Evolutionary conservation across 2,329 filamentous ascomycete genomes (phyloP).

Genomic region (Sporothrix protearum): DNA sequence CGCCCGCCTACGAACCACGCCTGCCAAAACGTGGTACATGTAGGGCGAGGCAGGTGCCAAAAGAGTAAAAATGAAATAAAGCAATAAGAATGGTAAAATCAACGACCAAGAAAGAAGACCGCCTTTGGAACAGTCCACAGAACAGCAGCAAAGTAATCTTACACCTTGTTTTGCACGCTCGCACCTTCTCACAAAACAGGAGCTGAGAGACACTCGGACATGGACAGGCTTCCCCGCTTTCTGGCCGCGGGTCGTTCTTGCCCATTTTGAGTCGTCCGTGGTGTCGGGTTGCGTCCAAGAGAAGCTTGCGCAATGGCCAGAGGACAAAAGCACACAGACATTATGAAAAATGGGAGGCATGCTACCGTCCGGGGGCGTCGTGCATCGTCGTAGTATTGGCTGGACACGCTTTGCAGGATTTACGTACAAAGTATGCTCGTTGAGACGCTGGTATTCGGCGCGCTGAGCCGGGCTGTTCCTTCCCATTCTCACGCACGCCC

Average conservation of each 20-base stretch:
- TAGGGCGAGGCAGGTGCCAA: not conserved
- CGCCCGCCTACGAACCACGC: conserved; percentile 4
- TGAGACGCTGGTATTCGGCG: conserved; percentile 1
- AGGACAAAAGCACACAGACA: not conserved
- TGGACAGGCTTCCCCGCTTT: conserved; percentile 3
- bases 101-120: not conserved
- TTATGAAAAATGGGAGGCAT: conserved; percentile 16
- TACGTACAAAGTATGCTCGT: not conserved
- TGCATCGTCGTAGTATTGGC: conserved; percentile 14
- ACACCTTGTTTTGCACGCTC: not conserved
- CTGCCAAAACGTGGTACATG: conserved; percentile 12
- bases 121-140: not conserved
- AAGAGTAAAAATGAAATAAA: not conserved
- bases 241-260: not conserved
- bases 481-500: not conserved
- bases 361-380: not conserved
- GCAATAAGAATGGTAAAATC: not conserved
- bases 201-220: not conserved
- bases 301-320: not conserved
- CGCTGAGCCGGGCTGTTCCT: conserved; percentile 16
- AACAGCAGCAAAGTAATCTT: not conserved
- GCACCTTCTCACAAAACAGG: not conserved
- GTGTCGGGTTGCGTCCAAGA: conserved; percentile 10
- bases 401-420: not conserved
- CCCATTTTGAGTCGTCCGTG: conserved; percentile 16